A percentile compares a stretch with the other conserved stretches of the same genome.
Evolutionary conservation across 225 moss, liverwort and hornwort genomes (phyloP).

Genomic region (Physcomitrium patens): DNA sequence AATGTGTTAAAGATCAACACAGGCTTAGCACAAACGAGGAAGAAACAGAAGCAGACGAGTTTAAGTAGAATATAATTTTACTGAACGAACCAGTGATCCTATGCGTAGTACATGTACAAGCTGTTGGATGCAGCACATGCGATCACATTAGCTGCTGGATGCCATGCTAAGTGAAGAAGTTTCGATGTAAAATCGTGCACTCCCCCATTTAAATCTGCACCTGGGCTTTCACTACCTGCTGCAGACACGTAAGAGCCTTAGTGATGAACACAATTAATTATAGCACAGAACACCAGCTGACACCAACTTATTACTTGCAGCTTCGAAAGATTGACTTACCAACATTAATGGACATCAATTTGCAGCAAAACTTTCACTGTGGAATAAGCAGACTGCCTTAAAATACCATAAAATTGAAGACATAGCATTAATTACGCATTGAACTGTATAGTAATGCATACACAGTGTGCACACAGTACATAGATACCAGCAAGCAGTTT

Average conservation of each 20-base stretch:
- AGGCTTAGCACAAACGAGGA: conserved; percentile 41
- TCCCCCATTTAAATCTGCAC: conserved; percentile 88
- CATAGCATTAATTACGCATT: background rate
- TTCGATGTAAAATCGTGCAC: conserved; percentile 97
- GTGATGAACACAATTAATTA: background rate
- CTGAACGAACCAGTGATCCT: conserved; percentile 86
- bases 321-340: background rate
- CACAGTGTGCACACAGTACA: background rate
- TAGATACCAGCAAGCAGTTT: background rate
- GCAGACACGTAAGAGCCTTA: conserved; percentile 24
- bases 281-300: background rate
- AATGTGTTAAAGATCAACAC: conserved; percentile 38
- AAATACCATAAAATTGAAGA: background rate
- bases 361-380: background rate
- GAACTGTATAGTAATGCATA: background rate
- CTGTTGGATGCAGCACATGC: conserved; percentile 99
- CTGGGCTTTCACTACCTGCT: conserved; percentile 89
- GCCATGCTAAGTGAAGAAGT: conserved; percentile 99
- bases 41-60: conserved; percentile 27
- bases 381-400: background rate
- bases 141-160: conserved; percentile 96
- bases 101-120: conserved; percentile 99
- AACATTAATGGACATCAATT: background rate
- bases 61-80: conserved; percentile 68
- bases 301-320: background rate